Base-by-base conservation (phyloP, 345 rosid genomes). In the Cardamine chenopodiifolia region DNA sequence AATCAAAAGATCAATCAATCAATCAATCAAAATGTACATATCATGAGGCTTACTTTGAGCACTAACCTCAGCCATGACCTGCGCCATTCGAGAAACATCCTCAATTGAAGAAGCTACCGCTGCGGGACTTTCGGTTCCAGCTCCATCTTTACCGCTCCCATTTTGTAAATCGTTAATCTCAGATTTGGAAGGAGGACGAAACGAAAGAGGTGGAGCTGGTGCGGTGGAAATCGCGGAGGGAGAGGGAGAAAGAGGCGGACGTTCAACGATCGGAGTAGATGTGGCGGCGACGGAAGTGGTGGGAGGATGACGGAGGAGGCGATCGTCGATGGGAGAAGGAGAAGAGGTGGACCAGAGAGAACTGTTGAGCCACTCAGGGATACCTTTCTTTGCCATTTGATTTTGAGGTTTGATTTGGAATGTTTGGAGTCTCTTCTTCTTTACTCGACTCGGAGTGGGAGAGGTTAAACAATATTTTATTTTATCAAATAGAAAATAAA, bases 301-400 rank as follows among this genome's bases (percentile, higher is more conserved):
- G 35, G 80, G 39, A 73, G 78, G 64, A 65, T 80, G 66, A 52
- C 62, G 77, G 57, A 55, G 79, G 44, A 59, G 52, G n/a, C 80
- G 82, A 78, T 86, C 87, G 71, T 87, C 85, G 70, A 40, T 31
- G 18, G 85, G 60, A 23, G 89, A 82, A 56, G 85, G 15, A 63
- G 92, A 3, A 15, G 73, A 13, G 62, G 88, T 83, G 59, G 89
- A 87, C 97, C 97, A 94, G 60, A 94, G 80, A 22, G 97, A 86
- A 77, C 95, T 94, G 81, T 94, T 94, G 79, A 94, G 93, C 98
- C 98, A 94, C 82, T 94, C 98, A 39, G 98, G 98, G 23, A 91
- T 87, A 29, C 81, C 82, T 81, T 91, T 94, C 86, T 83, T 94
- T 78, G 81, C 90, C 97, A 91, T 94, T 47, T 3, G 45, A 20